Evolutionary conservation across 352 stramenopile species (phyloP).

Genomic region (Phytophthora idaei): DNA sequence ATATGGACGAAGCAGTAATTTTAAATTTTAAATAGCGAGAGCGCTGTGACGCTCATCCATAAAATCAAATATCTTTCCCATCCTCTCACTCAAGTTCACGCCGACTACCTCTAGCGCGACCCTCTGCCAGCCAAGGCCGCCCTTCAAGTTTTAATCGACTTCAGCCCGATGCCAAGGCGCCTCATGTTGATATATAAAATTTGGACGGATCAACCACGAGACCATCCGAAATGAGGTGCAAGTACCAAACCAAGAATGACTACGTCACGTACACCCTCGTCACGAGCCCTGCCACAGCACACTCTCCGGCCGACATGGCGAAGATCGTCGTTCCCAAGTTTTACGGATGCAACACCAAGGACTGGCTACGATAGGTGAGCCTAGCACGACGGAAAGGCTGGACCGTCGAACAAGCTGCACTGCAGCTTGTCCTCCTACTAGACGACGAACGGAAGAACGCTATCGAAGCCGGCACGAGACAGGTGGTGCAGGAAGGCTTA

Average conservation of each 20-base stretch:
- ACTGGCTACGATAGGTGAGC: background rate
- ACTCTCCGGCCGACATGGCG: background rate
- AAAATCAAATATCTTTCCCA: background rate
- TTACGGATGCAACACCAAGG: background rate
- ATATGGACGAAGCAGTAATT: too few species aligned
- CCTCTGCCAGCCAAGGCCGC: too few species aligned
- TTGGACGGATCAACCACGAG: background rate
- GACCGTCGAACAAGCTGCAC: background rate
- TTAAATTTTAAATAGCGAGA: background rate
- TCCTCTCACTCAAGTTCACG: background rate
- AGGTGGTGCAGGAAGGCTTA: background rate
- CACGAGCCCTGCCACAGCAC: background rate
- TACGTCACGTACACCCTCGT: background rate
- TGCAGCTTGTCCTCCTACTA: background rate
- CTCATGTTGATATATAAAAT: background rate
- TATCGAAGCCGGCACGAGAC: background rate
- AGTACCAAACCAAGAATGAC: background rate
- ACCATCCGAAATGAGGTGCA: background rate
- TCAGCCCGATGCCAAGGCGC: background rate
- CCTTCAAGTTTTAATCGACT: too few species aligned
- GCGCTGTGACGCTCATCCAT: background rate
- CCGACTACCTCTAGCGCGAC: background rate
- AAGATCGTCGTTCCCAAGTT: background rate
- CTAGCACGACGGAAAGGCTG: background rate
- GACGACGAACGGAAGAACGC: background rate